Percentiles rank a stretch among this genome's conserved stretches.
phyloP scores from a whole-genome alignment of 331 rosid genomes.

The Rhamnella rubrinervis region DNA sequence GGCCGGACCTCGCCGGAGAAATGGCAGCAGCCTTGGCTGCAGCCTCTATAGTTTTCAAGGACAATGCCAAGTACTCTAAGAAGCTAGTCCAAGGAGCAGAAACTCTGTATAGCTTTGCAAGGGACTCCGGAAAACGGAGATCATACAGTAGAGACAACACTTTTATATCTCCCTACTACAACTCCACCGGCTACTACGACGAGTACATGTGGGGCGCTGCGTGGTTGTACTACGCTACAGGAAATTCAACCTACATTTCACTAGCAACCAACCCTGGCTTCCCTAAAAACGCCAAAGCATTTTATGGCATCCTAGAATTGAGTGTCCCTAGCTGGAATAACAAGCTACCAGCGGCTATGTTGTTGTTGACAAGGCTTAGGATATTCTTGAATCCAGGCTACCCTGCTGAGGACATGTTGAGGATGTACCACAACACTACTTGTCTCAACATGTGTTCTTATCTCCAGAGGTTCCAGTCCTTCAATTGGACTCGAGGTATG shows the following conservation, averaged over 20 bases:
- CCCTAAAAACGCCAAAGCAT: conserved; percentile 38
- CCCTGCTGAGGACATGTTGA: conserved; percentile 65
- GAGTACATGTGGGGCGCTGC: conserved; percentile 73
- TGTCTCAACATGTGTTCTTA: conserved; percentile 64
- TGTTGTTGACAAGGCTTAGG: conserved; percentile 60
- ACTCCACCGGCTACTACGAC: conserved; percentile 61
- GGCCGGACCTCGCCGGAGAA: conserved; percentile 66
- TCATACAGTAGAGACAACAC: conserved; percentile 36
- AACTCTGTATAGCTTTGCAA: conserved; percentile 44
- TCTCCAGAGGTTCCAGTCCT: conserved; percentile 45
- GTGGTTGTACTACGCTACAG: conserved; percentile 67
- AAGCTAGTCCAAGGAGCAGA: conserved; percentile 49
- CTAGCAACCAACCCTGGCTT: conserved; percentile 48
- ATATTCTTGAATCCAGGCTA: conserved; percentile 58
- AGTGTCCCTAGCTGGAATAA: conserved; percentile 60
- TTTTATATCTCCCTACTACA: conserved; percentile 38
- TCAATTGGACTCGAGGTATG: conserved; percentile 46
- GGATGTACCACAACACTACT: conserved; percentile 53
- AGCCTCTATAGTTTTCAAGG: conserved; percentile 62
- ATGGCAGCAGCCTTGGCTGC: conserved; percentile 74
- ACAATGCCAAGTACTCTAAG: conserved; percentile 36
- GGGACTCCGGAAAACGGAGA: conserved; percentile 41
- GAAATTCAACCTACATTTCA: conserved; percentile 36
- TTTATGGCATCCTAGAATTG: conserved; percentile 24
- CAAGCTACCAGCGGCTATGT: conserved; percentile 66